Conservation (phyloP, 2,329 filamentous ascomycete species). For the Dactylellina cionopaga region DNA sequence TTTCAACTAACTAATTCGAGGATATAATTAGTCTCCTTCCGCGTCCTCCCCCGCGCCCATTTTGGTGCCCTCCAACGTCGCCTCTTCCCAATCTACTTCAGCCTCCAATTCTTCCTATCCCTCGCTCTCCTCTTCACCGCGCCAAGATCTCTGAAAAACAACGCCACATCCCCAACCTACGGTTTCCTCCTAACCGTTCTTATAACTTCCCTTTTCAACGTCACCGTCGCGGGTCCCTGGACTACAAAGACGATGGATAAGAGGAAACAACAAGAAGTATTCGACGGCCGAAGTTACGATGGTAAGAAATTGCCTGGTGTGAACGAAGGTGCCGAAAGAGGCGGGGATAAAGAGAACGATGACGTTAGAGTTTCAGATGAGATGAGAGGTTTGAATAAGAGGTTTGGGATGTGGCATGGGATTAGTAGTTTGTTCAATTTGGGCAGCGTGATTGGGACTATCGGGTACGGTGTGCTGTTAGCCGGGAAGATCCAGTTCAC, state of each 20-base stretch:
- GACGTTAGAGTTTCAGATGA: conserved; percentile 80
- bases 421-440: conserved; percentile 83
- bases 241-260: conserved; percentile 79
- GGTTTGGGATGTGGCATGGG: conserved; percentile 82
- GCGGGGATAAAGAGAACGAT: conserved; percentile 73
- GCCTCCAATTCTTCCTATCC: conserved; percentile 80
- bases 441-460: conserved; percentile 72
- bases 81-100: conserved; percentile 89
- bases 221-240: conserved; percentile 72
- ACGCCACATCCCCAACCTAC: conserved; percentile 24
- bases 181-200: conserved; percentile 28
- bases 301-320: conserved; percentile 18
- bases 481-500: conserved; percentile 65
- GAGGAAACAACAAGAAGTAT: conserved; percentile 76
- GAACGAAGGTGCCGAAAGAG: conserved; percentile 56
- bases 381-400: conserved; percentile 82
- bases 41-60: conserved; percentile 77
- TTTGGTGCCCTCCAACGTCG: conserved; percentile 83
- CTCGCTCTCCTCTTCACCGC: conserved; percentile 80
- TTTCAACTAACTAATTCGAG: neutral
- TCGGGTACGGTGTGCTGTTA: conserved; percentile 82
- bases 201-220: conserved; percentile 45
- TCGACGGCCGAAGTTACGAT: conserved; percentile 33
- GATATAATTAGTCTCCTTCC: conserved; percentile 78
- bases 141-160: conserved; percentile 67